Conservation (phyloP, 2,329 filamentous ascomycete genomes). For the Capronia coronata region DNA sequence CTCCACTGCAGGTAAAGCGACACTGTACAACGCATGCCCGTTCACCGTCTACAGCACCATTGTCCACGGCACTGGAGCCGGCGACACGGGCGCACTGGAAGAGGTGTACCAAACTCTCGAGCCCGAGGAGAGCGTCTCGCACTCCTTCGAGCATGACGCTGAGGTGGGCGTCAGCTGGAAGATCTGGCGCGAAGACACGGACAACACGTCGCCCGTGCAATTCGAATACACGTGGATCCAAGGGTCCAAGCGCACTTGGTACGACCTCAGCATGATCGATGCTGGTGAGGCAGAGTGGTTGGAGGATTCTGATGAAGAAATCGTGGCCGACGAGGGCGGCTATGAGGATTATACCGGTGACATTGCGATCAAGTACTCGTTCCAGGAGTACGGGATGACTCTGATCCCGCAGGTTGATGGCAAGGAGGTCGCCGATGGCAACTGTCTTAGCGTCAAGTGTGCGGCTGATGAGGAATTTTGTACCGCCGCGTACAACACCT, state of each 20-base stretch:
- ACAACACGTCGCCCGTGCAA: conserved; percentile 13
- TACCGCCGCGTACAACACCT: conserved; percentile 11
- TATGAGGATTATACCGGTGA: conserved; percentile 7
- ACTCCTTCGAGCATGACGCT: conserved; percentile 13
- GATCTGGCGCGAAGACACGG: conserved; percentile 10
- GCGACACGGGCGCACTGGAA: conserved; percentile 2
- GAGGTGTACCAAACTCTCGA: conserved; percentile 7
- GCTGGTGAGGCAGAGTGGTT: conserved; percentile 10
- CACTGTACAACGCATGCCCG: conserved; percentile 12
- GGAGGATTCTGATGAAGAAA: conserved; percentile 6
- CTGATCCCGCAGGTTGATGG: conserved; percentile 2
- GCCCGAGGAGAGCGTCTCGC: conserved; percentile 1
- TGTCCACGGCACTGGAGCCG: conserved; percentile 11
- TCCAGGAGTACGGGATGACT: conserved; percentile 12
- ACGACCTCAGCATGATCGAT: conserved; percentile 21
- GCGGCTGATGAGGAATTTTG: conserved; percentile 12
- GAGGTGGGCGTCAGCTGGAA: conserved; percentile 20
- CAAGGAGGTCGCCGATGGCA: conserved; percentile 3
- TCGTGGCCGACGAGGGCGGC: conserved; percentile 9
- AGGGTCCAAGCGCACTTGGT: conserved; percentile 8
- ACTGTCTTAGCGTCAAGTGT: conserved; percentile 8
- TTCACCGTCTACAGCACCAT: conserved; percentile 19
- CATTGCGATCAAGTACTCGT: conserved; percentile 11
- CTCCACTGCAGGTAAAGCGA: conserved; percentile 1
- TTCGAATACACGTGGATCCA: conserved; percentile 12